These are phyloP conservation scores for Colletotrichum chlorophyti DNA, from an alignment of 2,329 filamentous ascomycete species.

Conservation along the genomic window DNA sequence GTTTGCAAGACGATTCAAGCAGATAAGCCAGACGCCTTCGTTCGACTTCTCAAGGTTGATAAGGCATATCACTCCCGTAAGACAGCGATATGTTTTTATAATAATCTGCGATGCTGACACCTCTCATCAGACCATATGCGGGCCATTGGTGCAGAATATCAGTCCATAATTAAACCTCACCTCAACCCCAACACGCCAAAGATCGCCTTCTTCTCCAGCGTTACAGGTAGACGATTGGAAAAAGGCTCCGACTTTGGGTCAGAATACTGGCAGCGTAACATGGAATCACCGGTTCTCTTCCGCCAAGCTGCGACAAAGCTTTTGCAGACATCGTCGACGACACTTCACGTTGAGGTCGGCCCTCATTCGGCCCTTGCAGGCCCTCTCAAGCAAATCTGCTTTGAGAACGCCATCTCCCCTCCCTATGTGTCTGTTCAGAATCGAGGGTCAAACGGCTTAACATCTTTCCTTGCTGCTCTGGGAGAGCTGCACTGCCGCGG, in stretches of 20 bases:
- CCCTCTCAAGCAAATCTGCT: slow-evolving; percentile 43
- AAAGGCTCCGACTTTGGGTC: slow-evolving; percentile 3
- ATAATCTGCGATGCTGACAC: not conserved
- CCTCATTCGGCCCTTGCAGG: slow-evolving; percentile 25
- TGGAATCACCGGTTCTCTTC: slow-evolving; percentile 28
- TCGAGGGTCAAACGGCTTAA: slow-evolving; percentile 57
- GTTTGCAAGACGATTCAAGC: slow-evolving; percentile 36
- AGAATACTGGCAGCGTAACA: slow-evolving; percentile 27
- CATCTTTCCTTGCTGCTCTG: slow-evolving; percentile 50
- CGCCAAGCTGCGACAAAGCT: slow-evolving; percentile 17
- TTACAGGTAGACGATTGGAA: not conserved
- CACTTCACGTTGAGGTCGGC: slow-evolving; percentile 30
- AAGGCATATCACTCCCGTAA: slow-evolving; percentile 18
- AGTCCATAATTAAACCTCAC: not conserved
- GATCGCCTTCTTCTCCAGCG: slow-evolving; percentile 16
- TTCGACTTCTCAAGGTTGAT: slow-evolving; percentile 5
- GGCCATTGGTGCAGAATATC: slow-evolving; percentile 13
- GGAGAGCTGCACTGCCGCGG: slow-evolving; percentile 43
- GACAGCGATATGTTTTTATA: rapidly evolving
- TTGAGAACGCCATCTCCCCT: slow-evolving; percentile 54
- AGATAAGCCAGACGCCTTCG: not conserved
- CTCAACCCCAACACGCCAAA: not conserved
- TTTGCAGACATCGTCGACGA: slow-evolving; percentile 29
- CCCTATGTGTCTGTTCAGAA: slow-evolving; percentile 54
- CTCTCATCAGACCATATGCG: slow-evolving; percentile 22